Evolutionary conservation across 352 stramenopile species (phyloP).

Genomic region (Phytophthora fragariaefolia): DNA sequence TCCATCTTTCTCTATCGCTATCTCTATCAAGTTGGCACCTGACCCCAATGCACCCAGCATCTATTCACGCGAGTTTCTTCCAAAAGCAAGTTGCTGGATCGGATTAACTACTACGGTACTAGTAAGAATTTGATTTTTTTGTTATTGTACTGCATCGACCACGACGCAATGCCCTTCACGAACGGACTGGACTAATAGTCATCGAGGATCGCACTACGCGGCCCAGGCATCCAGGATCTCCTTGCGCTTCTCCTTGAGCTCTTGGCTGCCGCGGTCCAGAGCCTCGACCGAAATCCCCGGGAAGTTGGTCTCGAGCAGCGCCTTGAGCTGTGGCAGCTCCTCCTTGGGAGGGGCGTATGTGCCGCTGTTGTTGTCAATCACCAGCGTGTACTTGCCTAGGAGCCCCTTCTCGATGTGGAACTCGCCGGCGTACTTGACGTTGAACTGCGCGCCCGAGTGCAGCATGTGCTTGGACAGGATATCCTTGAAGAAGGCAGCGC

Average conservation of each 20-base stretch:
- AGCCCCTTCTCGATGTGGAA: constrained; percentile 36
- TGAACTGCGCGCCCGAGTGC: constrained; percentile 33
- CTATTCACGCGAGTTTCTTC: too few species aligned
- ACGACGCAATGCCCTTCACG: too few species aligned
- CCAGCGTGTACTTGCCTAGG: constrained; percentile 27
- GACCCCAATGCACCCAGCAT: too few species aligned
- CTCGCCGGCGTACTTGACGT: constrained; percentile 42
- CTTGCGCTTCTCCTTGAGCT: constrained; percentile 32
- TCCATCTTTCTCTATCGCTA: background rate
- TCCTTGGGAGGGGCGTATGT: constrained; percentile 40
- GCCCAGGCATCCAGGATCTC: constrained; percentile 40
- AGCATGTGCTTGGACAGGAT: constrained; percentile 53
- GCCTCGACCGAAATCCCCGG: constrained; percentile 34
- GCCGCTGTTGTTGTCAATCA: constrained; percentile 52
- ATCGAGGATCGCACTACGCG: background rate
- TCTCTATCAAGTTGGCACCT: too few species aligned
- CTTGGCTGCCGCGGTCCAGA: constrained; percentile 25
- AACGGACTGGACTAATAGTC: too few species aligned
- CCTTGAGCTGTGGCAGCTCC: constrained; percentile 35
- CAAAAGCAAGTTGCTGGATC: too few species aligned
- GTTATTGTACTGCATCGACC: too few species aligned
- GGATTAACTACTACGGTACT: too few species aligned
- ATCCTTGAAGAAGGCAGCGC: constrained; percentile 46
- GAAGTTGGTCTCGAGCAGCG: constrained; percentile 39
- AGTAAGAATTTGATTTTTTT: too few species aligned